These are phyloP conservation scores for Cryphonectria nitschkei DNA, from an alignment of 2,329 filamentous ascomycete species.

Conservation along the genomic window DNA sequence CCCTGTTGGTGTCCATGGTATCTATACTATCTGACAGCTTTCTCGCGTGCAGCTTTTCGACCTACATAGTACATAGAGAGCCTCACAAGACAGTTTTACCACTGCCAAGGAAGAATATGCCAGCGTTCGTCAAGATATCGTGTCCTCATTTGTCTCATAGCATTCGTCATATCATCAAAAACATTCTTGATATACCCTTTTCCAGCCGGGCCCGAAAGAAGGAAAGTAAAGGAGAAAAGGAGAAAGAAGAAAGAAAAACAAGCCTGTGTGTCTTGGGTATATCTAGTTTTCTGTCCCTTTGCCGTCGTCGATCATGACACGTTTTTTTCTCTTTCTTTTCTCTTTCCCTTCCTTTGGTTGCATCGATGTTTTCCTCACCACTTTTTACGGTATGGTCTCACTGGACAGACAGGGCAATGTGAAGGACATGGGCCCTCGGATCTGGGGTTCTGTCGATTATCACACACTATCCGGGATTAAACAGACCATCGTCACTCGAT, in stretches of 20 bases:
- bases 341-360: background rate
- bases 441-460: background rate
- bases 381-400: background rate
- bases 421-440: background rate
- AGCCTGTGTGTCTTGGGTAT: conserved; percentile 19
- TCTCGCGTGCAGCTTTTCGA: conserved; percentile 10
- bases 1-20: background rate
- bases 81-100: background rate
- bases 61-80: conserved; percentile 1
- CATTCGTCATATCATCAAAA: conserved; percentile 9
- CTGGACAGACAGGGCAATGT: background rate
- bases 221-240: background rate
- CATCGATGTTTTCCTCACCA: background rate
- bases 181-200: background rate
- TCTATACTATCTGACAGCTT: conserved; percentile 2
- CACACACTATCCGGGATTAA: background rate
- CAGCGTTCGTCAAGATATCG: background rate
- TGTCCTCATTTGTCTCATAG: conserved; percentile 3
- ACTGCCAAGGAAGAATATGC: background rate
- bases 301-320: conserved; percentile 1
- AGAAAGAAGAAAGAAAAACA: background rate
- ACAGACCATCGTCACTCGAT: conserved; percentile 2
- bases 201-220: background rate
- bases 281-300: conserved; percentile 8
- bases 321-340: background rate